Conservation (phyloP, 345 rosid species). For the Clarkia xantiana region DNA sequence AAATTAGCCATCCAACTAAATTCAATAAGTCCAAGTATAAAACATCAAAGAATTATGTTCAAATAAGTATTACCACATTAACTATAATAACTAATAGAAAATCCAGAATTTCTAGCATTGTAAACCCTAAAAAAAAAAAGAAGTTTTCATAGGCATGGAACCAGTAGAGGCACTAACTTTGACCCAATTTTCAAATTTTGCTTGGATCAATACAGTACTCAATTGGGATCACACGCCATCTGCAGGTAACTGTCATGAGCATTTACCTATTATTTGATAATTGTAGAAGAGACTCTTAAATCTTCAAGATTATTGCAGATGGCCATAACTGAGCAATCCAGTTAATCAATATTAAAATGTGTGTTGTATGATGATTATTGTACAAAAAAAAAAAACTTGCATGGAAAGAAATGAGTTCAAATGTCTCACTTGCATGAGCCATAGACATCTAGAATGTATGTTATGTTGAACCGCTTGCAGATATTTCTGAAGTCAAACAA, state of each 20-base stretch:
- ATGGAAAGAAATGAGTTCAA: slow-evolving; percentile 5
- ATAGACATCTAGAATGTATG: slow-evolving; percentile 97
- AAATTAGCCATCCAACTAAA: too few species aligned
- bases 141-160: too few species aligned
- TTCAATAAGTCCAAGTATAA: too few species aligned
- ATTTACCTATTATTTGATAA: slow-evolving; percentile 1
- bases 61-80: too few species aligned
- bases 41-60: too few species aligned
- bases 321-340: slow-evolving; percentile 67
- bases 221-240: slow-evolving; percentile 98
- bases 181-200: slow-evolving; percentile 94
- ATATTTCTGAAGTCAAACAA: slow-evolving; percentile 5
- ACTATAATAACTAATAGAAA: too few species aligned
- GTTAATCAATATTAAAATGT: slow-evolving; percentile 74
- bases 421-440: slow-evolving; percentile 99
- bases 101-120: too few species aligned
- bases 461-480: slow-evolving; percentile 85
- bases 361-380: too few species aligned
- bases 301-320: too few species aligned
- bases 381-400: too few species aligned
- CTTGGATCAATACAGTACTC: slow-evolving; percentile 92
- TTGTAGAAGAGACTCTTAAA: too few species aligned
- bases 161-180: slow-evolving; percentile 46
- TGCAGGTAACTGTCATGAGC: slow-evolving; percentile 58
- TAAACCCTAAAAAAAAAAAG: too few species aligned